Evolutionary conservation across 805 yeast species (phyloP).

Genomic region (Barnettozyma sucrosica): DNA sequence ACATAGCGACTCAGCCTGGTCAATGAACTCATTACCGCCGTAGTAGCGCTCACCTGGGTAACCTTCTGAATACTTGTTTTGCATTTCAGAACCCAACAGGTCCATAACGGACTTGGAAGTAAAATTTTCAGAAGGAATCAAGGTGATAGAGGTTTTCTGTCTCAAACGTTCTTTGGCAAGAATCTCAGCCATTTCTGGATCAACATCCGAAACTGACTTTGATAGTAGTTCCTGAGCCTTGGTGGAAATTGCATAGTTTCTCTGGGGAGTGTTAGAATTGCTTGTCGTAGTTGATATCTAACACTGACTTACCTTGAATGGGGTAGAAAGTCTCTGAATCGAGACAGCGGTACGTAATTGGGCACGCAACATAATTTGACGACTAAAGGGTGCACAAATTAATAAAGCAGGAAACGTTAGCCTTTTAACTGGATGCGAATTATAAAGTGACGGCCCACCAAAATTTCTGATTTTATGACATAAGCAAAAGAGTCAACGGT

Average conservation of each 20-base stretch:
- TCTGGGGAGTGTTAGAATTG: background rate
- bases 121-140: conserved; percentile 96
- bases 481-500: background rate
- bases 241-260: conserved; percentile 10
- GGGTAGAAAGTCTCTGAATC: conserved; percentile 1
- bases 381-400: background rate
- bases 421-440: background rate
- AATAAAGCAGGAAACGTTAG: background rate
- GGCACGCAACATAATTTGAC: conserved; percentile 6
- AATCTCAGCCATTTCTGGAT: conserved; percentile 73
- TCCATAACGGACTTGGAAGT: conserved; percentile 95
- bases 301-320: conserved; percentile 4
- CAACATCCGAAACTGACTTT: conserved; percentile 40
- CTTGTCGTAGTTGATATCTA: too few relatives aligned
- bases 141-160: conserved; percentile 88
- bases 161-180: conserved; percentile 78
- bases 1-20: conserved; percentile 86
- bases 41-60: conserved; percentile 99
- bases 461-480: background rate
- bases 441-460: background rate
- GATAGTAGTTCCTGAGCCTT: conserved; percentile 11
- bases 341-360: conserved; percentile 4
- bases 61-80: conserved; percentile 98
- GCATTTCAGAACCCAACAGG: conserved; percentile 95
- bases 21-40: conserved; percentile 97